Conservation (phyloP, 2,329 filamentous ascomycete species). For the Diaporthe humulicola region DNA sequence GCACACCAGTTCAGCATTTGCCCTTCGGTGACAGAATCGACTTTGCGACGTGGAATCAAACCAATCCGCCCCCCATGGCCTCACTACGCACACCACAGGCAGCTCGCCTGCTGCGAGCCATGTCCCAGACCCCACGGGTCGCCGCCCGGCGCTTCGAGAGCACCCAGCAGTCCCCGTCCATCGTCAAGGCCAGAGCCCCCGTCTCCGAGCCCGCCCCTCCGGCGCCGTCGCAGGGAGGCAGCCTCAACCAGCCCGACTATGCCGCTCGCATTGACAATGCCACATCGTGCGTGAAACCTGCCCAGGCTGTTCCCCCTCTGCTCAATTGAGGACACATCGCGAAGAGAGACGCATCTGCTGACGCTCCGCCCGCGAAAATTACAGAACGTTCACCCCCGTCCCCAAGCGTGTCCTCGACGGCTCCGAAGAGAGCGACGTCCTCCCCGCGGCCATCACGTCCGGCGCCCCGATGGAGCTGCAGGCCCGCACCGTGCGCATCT, state of each 20-base stretch:
- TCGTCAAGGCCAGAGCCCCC: slow-evolving; percentile 47
- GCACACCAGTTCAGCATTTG: slow-evolving; percentile 36
- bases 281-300: slow-evolving; percentile 79
- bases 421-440: slow-evolving; percentile 80
- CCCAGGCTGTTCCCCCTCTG: not conserved
- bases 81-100: slow-evolving; percentile 72
- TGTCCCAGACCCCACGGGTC: slow-evolving; percentile 56
- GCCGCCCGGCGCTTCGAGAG: slow-evolving; percentile 68
- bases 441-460: slow-evolving; percentile 88
- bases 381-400: slow-evolving; percentile 89
- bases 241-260: slow-evolving; percentile 83
- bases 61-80: slow-evolving; percentile 66
- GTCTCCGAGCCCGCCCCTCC: slow-evolving; percentile 52
- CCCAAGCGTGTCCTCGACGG: slow-evolving; percentile 92
- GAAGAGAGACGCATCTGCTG: slow-evolving; percentile 20
- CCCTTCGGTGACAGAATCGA: slow-evolving; percentile 18
- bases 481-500: slow-evolving; percentile 94
- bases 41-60: slow-evolving; percentile 22
- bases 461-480: slow-evolving; percentile 95
- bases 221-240: slow-evolving; percentile 51
- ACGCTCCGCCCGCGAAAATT: slow-evolving; percentile 30
- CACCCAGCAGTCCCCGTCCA: slow-evolving; percentile 54
- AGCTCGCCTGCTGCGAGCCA: slow-evolving; percentile 64
- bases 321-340: not conserved
- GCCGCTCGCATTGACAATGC: slow-evolving; percentile 85